These are phyloP conservation scores for Capronia americana DNA, from an alignment of 2,329 filamentous ascomycete genomes.

Conservation along the genomic window DNA sequence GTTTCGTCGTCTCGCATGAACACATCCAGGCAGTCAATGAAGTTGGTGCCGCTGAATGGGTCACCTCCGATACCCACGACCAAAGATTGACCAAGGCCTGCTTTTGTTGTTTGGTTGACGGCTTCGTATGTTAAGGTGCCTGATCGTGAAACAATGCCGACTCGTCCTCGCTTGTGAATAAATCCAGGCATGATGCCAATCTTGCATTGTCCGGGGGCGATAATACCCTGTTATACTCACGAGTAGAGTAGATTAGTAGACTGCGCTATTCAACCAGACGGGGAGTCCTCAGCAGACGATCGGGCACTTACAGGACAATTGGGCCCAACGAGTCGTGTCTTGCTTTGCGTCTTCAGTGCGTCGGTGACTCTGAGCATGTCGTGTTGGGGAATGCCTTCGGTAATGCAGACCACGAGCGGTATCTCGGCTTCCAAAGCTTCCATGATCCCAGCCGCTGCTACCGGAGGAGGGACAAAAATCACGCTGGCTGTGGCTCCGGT, in stretches of 20 bases:
- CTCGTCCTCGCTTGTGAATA: conserved; percentile 99
- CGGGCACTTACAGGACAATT: conserved; percentile 99
- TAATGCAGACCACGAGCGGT: conserved; percentile 80
- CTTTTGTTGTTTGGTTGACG: conserved; percentile 98
- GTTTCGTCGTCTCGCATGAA: conserved; percentile 96
- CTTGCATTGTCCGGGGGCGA: conserved; percentile 93
- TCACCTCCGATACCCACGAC: conserved; percentile 98
- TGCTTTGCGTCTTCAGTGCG: conserved; percentile 96
- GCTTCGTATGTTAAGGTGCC: conserved; percentile 99
- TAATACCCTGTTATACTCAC: conserved; percentile 65
- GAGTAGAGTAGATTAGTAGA: conserved; percentile 60
- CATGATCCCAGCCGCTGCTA: conserved; percentile 94
- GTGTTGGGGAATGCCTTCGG: conserved; percentile 48
- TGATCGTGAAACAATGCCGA: conserved; percentile 97
- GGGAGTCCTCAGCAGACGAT: conserved; percentile 52
- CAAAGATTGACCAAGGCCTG: conserved; percentile 94
- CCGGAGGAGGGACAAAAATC: conserved; percentile 89
- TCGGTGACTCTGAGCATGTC: conserved; percentile 66
- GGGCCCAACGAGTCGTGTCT: conserved; percentile 94
- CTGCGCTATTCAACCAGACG: background rate
- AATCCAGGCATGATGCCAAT: conserved; percentile 99
- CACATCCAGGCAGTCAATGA: conserved; percentile 98
- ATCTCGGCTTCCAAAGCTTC: conserved; percentile 94
- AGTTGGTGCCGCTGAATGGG: conserved; percentile 98
- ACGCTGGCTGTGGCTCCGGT: conserved; percentile 90